Conservation (phyloP, 345 rosid genomes). For the Sisymbrium irio region DNA sequence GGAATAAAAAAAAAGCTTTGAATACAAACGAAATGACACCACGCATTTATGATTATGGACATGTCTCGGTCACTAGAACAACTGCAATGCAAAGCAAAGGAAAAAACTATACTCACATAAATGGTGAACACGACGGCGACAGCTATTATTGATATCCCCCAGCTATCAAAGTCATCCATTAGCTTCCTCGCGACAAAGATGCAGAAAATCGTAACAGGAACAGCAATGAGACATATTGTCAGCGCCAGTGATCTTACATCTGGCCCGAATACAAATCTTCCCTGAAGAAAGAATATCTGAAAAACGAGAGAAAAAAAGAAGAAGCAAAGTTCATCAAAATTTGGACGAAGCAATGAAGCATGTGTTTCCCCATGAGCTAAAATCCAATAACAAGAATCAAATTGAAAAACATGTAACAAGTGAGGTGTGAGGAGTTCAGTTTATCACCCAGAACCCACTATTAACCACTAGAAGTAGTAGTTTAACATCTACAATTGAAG, state of each 20-base stretch:
- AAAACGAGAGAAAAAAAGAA: conserved; percentile 4
- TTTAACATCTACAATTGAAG: not conserved
- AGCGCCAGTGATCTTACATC: conserved; percentile 88
- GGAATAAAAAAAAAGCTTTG: not conserved
- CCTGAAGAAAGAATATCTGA: conserved; percentile 87
- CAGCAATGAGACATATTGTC: conserved; percentile 79
- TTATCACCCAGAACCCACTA: not conserved
- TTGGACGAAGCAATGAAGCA: not conserved
- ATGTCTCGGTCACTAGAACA: not conserved
- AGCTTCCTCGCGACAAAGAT: conserved; percentile 83
- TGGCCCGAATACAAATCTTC: conserved; percentile 96
- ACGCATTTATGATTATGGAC: not conserved
- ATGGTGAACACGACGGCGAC: conserved; percentile 59
- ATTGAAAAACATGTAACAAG: not conserved
- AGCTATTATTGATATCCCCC: conserved; percentile 71
- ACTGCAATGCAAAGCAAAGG: not conserved
- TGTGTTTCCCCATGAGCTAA: not conserved
- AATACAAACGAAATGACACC: not conserved
- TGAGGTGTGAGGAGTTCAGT: not conserved
- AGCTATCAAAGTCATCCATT: conserved; percentile 66
- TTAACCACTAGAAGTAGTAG: not conserved
- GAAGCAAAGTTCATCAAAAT: not conserved
- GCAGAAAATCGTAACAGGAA: conserved; percentile 77
- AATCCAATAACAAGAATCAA: not conserved
- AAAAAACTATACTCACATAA: conserved; percentile 47